A percentile compares a stretch with the other conserved stretches of the same genome.
Conservation (phyloP, 2,329 filamentous ascomycete genomes). For the Myriosclerotinia scirpicola region DNA sequence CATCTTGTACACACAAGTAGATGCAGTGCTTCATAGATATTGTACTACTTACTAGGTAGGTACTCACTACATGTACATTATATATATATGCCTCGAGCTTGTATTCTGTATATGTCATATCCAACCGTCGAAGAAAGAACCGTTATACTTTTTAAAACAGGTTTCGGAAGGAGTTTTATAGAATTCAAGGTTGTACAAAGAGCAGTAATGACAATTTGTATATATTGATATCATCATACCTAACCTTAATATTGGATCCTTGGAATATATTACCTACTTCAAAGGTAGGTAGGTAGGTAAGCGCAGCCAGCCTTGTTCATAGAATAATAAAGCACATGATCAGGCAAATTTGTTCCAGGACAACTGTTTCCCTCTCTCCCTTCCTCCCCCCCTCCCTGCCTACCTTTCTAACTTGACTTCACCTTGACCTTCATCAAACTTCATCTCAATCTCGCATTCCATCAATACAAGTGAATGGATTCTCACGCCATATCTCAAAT, state of each 20-base stretch:
- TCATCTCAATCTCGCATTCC: not conserved
- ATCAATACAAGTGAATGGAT: not conserved
- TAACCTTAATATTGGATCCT: no score
- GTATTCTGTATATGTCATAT: not conserved
- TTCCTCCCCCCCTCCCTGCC: no score
- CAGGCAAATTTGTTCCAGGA: not conserved
- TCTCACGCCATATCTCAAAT: not conserved
- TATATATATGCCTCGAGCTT: not conserved
- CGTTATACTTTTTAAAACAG: no score
- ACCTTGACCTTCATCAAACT: not conserved
- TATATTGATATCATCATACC: no score
- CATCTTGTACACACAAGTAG: not conserved
- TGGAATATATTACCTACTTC: no score
- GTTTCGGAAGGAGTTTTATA: not conserved
- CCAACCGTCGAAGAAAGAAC: no score
- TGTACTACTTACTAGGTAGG: no score
- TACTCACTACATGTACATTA: not conserved
- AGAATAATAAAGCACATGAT: constrained; percentile 11
- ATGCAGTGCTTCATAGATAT: constrained; percentile 1
- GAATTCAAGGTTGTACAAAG: not conserved
- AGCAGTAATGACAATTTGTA: not conserved
- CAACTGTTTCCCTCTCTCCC: not conserved
- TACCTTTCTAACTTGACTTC: not conserved
- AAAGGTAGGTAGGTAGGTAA: not conserved
- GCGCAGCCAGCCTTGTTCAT: constrained; percentile 7